A percentile compares a stretch with the other conserved stretches of the same genome.
Evolutionary conservation across 1,139 yeast species (phyloP).

Genomic region (Kodamaea suecica): DNA sequence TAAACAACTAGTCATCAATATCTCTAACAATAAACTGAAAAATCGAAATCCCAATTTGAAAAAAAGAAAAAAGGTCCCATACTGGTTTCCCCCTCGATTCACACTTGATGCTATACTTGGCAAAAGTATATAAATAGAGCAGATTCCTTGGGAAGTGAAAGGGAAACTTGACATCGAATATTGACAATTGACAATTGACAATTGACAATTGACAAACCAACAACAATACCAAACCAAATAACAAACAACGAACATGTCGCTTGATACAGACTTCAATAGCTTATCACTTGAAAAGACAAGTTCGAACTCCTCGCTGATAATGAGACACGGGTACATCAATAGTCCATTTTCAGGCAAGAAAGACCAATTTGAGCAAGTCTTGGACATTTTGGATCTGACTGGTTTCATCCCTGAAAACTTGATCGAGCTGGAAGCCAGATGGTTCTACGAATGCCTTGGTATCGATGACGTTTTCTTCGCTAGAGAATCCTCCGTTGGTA

Average conservation of each 20-base stretch:
- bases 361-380: slow-evolving; percentile 75
- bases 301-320: slow-evolving; percentile 35
- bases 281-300: slow-evolving; percentile 25
- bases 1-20: too few relatives aligned
- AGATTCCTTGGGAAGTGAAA: too few relatives aligned
- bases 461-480: slow-evolving; percentile 93
- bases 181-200: too few relatives aligned
- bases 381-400: slow-evolving; percentile 74
- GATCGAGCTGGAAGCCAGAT: slow-evolving; percentile 80
- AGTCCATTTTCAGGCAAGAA: slow-evolving; percentile 79
- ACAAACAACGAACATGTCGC: neutral
- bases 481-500: slow-evolving; percentile 73
- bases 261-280: slow-evolving; percentile 5
- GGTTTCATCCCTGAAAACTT: slow-evolving; percentile 88
- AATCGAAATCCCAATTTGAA: too few relatives aligned
- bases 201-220: neutral
- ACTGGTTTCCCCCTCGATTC: too few relatives aligned
- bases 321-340: slow-evolving; percentile 64
- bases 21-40: too few relatives aligned
- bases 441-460: slow-evolving; percentile 88
- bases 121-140: too few relatives aligned
- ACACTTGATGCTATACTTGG: too few relatives aligned
- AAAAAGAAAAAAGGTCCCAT: too few relatives aligned
- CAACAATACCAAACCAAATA: neutral
- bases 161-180: too few relatives aligned